Evolutionary conservation across 2,329 filamentous ascomycete species (phyloP).

Genomic region (Fonsecaea erecta): DNA sequence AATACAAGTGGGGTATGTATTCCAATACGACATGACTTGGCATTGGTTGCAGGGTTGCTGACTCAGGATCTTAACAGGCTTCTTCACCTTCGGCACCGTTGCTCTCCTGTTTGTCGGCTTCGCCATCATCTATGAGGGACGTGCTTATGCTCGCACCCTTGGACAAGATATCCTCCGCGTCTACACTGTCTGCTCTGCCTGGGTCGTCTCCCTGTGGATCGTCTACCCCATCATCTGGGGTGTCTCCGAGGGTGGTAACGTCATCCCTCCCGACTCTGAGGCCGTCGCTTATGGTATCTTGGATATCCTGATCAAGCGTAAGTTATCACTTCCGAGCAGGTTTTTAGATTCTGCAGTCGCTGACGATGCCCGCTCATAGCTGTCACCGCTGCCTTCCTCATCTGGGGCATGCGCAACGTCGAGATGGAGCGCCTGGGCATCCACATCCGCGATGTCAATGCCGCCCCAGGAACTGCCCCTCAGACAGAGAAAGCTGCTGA

Average conservation of each 20-base stretch:
- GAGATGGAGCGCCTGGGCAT: conserved; percentile 56
- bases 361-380: conserved; percentile 15
- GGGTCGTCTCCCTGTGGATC: conserved; percentile 67
- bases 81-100: conserved; percentile 61
- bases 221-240: conserved; percentile 70
- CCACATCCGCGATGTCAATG: conserved; percentile 30
- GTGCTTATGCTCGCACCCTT: conserved; percentile 59
- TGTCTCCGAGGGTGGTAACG: conserved; percentile 66
- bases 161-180: conserved; percentile 59
- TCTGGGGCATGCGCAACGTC: conserved; percentile 68
- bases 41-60: background rate
- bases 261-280: conserved; percentile 69
- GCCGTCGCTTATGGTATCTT: conserved; percentile 71
- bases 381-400: conserved; percentile 62
- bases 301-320: conserved; percentile 48
- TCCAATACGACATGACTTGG: conserved; percentile 52
- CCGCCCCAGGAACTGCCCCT: conserved; percentile 6
- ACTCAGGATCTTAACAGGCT: conserved; percentile 45
- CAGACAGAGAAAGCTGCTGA: conserved; percentile 27
- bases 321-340: background rate
- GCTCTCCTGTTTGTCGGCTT: conserved; percentile 66
- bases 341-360: background rate
- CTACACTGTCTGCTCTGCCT: conserved; percentile 62
- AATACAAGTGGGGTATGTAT: conserved; percentile 58
- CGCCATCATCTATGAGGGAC: conserved; percentile 61